Percentiles rank a stretch among this genome's conserved stretches.
Evolutionary conservation across 768 basidiomycete species (phyloP).

Genomic region (Phylloporus sp.): DNA sequence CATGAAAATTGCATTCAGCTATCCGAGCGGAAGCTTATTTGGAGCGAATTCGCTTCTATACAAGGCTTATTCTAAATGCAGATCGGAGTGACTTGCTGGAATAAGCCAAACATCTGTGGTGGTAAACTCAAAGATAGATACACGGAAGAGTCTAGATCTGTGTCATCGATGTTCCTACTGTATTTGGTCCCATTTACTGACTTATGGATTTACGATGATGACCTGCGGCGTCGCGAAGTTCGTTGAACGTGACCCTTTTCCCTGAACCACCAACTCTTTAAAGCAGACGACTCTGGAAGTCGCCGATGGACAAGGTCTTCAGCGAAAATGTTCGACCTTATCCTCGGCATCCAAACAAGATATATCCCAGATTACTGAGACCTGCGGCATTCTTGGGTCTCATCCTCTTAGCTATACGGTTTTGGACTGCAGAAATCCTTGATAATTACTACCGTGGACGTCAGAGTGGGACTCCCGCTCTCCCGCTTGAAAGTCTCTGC

Average conservation of each 20-base stretch:
- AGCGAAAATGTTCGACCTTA: background rate
- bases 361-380: background rate
- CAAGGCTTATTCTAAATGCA: background rate
- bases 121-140: too few relatives aligned
- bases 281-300: too few relatives aligned
- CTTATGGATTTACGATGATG: too few relatives aligned
- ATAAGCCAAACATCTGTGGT: too few relatives aligned
- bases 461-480: background rate
- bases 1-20: too few relatives aligned
- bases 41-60: background rate
- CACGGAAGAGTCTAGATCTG: too few relatives aligned
- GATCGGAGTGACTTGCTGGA: background rate
- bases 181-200: too few relatives aligned
- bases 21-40: background rate
- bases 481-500: constrained; percentile 18
- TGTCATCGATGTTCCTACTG: too few relatives aligned
- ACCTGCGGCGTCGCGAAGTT: too few relatives aligned
- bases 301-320: background rate
- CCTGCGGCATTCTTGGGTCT: constrained; percentile 8
- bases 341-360: background rate
- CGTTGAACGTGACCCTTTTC: too few relatives aligned
- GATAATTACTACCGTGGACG: background rate
- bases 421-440: constrained; percentile 3
- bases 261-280: too few relatives aligned
- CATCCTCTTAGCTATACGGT: background rate